Conservation (phyloP, 2,329 filamentous ascomycete species). For the Keithomyces neogunnii region DNA sequence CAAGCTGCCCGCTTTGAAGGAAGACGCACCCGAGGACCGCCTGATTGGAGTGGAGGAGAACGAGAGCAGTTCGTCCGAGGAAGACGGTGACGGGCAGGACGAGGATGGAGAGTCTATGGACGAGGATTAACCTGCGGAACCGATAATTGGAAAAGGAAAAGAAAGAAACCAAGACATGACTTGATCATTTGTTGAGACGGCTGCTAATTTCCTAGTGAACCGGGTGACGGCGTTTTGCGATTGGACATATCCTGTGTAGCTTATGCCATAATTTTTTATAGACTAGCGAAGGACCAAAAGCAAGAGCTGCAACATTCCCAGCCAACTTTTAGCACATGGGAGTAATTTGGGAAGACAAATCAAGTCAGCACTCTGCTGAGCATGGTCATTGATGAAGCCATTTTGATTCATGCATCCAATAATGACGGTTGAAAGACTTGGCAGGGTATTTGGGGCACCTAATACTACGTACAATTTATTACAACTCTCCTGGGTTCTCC, state of each 20-base stretch:
- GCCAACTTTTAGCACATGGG: background rate
- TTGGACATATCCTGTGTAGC: no score
- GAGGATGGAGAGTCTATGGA: constrained; percentile 16
- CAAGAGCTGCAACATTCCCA: no score
- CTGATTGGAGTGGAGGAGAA: constrained; percentile 65
- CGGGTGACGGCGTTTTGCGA: background rate
- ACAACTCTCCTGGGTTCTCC: no score
- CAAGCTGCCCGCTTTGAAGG: constrained; percentile 47
- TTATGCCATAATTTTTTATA: background rate
- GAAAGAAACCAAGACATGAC: background rate
- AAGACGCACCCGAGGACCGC: constrained; percentile 62
- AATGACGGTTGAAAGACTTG: no score
- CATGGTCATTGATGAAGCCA: no score
- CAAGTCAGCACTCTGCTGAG: no score
- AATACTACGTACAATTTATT: no score
- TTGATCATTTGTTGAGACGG: background rate
- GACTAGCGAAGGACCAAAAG: background rate
- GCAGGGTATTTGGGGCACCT: no score
- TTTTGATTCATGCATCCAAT: no score
- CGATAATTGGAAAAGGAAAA: background rate
- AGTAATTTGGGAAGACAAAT: no score
- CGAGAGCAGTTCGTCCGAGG: constrained; percentile 59
- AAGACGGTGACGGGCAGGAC: constrained; percentile 39
- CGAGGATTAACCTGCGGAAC: constrained; percentile 11
- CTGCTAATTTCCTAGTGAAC: background rate